Evolutionary conservation across 306 rosid species (phyloP), one percentile per base, ranked within the genome.

Genomic region (Cucumis hystrix): DNA sequence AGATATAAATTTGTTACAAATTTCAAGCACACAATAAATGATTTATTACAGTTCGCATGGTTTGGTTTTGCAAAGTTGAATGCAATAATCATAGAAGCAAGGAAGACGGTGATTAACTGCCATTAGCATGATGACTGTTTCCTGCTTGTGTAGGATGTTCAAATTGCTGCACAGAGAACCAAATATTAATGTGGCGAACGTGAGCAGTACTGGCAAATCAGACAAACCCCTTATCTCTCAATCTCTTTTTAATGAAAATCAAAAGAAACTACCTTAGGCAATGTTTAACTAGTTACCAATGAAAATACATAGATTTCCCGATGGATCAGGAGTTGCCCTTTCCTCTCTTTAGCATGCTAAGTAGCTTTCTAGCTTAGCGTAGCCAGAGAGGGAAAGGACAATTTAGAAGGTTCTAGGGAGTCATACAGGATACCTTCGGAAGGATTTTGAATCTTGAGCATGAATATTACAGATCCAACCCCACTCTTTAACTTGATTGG

Each of bases 391-490:
- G 57, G 0, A 43, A 45, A 41, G 57, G 37, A 47, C 39, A 41
- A 45, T 13, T 69, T 69, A 43, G 56, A 45, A 41, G 75, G 56
- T 69, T 20, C 51, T n/a, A 69, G 49, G 18, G 66, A 78, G 72
- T 77, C 20, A 5, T 59, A 59, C 2, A 43, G 65, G 72, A 47
- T 80, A 95, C 97, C 95, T 85, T 85, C 83, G 85, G 80, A 89
- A 92, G 79, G 93, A 86, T 80, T 85, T 87, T 54, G 92, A 87
- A 85, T 88, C 86, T 82, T 80, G 83, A 77, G 78, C 45, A 83
- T 88, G 91, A 78, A 86, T 82, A 83, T 88, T 95, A 85, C 97
- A 95, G 81, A 88, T 90, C 97, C 98, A 95, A 58, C 97, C 98
- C 97, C 98, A 95, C 79, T 85, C 91, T 86, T 84, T 79, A 65